Evolutionary conservation across 2,329 filamentous ascomycete genomes (phyloP), one percentile per base, ranked within the genome.

Genomic region (Aspergillus fijiensis): DNA sequence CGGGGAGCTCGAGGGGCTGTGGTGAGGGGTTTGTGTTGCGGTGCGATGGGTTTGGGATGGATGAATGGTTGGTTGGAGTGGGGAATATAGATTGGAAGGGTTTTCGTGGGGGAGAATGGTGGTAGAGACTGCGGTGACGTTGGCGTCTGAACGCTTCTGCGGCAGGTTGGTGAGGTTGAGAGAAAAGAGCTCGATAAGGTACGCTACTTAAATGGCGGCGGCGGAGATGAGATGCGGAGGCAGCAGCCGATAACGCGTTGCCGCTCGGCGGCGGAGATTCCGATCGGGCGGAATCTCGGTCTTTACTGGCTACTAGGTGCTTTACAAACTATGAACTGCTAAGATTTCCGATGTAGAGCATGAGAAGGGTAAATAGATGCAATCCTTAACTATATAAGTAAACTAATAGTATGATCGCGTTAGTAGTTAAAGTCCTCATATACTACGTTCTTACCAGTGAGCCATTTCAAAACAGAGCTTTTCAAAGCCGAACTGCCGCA

Each of bases 371-470:
- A 29, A 2, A 29, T 29, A 9, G 23, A 29, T 29, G 7, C 27
- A 29, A 29, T 9, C 27, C 27, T 29, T 6, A 29, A 29, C 2
- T 29, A 2, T 10, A 9, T 29, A 29, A 29, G 27, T 29, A 29
- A 29, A 9, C 27, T 33, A 10, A 27, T 51, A 49, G 4, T 39
- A 52, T 47, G 6, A 47, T 27, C 6, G 50, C 5, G 33, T 60
- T 33, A 66, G 27, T 88, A 88, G 35, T 80, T 79, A 72, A 89
- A 89, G 66, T 85, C 85, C 71, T 88, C 86, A 75, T 79, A 84
- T 1, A 81, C 76, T 42, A 87, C 75, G 35, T 80, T 78, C 67
- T 85, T 84, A 0, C 81, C 83, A 0, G 77, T 76, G 58, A 87
- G 67, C 86, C 85, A 89, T 9, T 69, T 74, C 59, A 81, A 66